Evolutionary conservation across 2,329 filamentous ascomycete genomes (phyloP), one percentile per base, ranked within the genome.

Genomic region (Fusarium tanahbumbuense): DNA sequence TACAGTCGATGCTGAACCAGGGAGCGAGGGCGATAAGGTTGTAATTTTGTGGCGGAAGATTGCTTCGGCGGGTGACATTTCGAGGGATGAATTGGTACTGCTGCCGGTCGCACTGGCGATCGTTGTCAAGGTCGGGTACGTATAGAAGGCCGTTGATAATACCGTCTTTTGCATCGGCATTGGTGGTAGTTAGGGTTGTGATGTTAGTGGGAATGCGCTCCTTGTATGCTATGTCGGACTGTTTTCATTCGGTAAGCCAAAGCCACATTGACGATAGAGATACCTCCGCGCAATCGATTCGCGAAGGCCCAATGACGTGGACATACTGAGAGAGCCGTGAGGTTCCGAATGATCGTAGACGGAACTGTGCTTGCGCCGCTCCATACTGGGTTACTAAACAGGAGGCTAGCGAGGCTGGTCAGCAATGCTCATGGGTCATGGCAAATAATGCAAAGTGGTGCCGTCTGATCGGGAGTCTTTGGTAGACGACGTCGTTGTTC

Each of bases 11-110:
- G 67, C 86, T 92, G 73, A 93, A 89, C 94, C 95, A 98, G 28
- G 95, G 95, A 25, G 93, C 94, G 56, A 98, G 82, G 28, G 92
- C 94, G 73, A 98, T 88, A 54, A 94, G 84, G 58, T 91, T 89
- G 78, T 93, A 93, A 71, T 92, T 89, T 50, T 86, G 86, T 1
- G 85, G 83, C 1, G 89, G 89, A 1, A 98, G 87, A 74, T 96
- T 86, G n/a, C 80, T 78, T 72, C 88, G 86, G 18, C 91, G 88
- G 15, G 93, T 97, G 57, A 89, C 93, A 78, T 96, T 94, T 40
- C 78, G 73, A 2, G 94, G 93, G 11, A 98, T 85, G 72, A 91
- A 89, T n/a, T 86, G 79, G 42, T 85, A 85, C 44, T 91, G 88
- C 48, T 87, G 80, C 18, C 88, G 82, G 76, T 85, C 84, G 81